Evolutionary conservation across 2,329 filamentous ascomycete genomes (phyloP).

Genomic region (Fusarium vanettenii): DNA sequence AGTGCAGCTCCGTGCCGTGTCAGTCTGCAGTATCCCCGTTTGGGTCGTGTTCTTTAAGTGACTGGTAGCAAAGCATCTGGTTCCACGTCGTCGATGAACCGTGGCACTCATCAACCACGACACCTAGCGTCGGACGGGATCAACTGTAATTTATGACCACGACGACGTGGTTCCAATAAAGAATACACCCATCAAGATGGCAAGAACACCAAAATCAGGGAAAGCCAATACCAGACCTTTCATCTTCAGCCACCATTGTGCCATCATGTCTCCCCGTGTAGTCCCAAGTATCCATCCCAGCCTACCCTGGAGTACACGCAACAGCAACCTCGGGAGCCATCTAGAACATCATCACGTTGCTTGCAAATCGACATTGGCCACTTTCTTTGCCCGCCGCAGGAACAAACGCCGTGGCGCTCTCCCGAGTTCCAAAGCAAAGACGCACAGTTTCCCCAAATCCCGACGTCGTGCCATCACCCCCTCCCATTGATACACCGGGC

Average conservation of each 20-base stretch:
- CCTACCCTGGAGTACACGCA: constrained; percentile 25
- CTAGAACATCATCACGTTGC: neutral
- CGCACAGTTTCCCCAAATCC: neutral
- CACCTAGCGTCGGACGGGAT: constrained; percentile 5
- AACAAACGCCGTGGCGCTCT: neutral
- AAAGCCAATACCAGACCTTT: neutral
- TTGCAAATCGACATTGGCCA: neutral
- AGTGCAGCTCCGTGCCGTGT: constrained; percentile 15
- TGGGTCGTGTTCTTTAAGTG: neutral
- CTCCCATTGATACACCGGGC: constrained; percentile 31
- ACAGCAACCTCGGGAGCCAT: neutral
- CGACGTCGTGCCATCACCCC: constrained; percentile 5
- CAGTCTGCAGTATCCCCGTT: constrained; percentile 26
- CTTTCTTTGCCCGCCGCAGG: neutral
- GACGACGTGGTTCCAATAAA: constrained; percentile 30
- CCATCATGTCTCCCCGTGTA: constrained; percentile 1
- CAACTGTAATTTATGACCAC: constrained; percentile 16
- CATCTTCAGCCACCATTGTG: neutral
- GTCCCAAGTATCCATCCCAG: neutral
- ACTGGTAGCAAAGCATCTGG: neutral
- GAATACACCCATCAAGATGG: neutral
- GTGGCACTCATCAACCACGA: constrained; percentile 3
- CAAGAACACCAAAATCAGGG: neutral
- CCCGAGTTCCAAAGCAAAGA: neutral
- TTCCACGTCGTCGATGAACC: constrained; percentile 19